Percentiles rank a stretch among this genome's conserved stretches.
phyloP scores from a whole-genome alignment of 345 rosid genomes.

The Aquilaria yunnanensis region DNA sequence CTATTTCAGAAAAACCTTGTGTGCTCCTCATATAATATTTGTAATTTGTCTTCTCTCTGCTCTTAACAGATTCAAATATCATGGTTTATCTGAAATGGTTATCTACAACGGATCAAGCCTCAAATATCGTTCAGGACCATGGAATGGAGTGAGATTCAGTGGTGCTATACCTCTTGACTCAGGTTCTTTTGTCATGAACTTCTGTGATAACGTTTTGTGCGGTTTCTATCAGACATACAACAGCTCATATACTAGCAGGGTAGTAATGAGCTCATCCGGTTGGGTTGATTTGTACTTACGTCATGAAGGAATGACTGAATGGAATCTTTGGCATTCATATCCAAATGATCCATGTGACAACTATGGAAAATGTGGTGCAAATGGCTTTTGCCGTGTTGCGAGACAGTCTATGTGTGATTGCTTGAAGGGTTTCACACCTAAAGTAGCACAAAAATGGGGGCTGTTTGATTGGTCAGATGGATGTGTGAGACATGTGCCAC shows the following conservation, averaged over 20 bases:
- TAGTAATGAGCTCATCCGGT: not conserved
- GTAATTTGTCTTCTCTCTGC: no score
- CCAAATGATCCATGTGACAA: conserved; percentile 11
- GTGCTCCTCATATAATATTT: no score
- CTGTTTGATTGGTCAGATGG: conserved; percentile 21
- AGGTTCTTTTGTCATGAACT: not conserved
- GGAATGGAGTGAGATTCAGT: conserved; percentile 23
- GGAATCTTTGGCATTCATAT: no score
- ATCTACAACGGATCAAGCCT: conserved; percentile 13
- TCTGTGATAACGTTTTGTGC: not conserved
- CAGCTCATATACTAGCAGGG: no score
- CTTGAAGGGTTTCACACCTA: conserved; percentile 25
- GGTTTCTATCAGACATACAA: no score
- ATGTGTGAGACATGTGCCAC: conserved; percentile 20
- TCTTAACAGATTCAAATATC: conserved; percentile 3
- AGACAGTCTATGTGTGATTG: conserved; percentile 16
- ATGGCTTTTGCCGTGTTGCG: conserved; percentile 6
- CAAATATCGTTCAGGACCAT: conserved; percentile 23
- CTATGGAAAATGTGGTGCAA: conserved; percentile 12
- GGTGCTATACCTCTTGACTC: conserved; percentile 1
- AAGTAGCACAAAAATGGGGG: conserved; percentile 16
- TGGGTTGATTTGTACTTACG: not conserved
- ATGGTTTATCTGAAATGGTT: conserved; percentile 23
- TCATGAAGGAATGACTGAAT: not conserved
- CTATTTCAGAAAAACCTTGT: no score